Percentiles rank a stretch among this genome's conserved stretches.
phyloP scores from a whole-genome alignment of 1,284 basidiomycete genomes.

The Earliella scabrosa region DNA sequence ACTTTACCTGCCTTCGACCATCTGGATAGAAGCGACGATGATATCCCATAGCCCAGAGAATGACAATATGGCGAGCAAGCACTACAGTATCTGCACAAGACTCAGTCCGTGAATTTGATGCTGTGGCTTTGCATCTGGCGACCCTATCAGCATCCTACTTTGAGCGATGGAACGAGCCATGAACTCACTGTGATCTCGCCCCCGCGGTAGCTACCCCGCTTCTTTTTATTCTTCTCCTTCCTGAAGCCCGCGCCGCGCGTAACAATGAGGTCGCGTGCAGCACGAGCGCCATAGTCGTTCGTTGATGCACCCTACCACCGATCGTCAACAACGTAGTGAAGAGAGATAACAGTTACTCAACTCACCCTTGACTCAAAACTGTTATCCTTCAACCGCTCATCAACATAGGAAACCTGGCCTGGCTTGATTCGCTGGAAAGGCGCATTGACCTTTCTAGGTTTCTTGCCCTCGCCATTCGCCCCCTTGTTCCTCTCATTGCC shows the following conservation, averaged over 20 bases:
- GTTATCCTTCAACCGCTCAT: slow-evolving; percentile 77
- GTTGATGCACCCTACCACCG: slow-evolving; percentile 55
- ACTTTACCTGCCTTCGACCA: no score
- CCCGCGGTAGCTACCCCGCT: slow-evolving; percentile 90
- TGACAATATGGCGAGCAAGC: no score
- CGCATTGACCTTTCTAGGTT: slow-evolving; percentile 49
- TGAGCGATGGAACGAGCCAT: background rate
- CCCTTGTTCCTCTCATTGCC: slow-evolving; percentile 18
- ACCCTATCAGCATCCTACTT: slow-evolving; percentile 11
- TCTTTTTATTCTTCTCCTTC: slow-evolving; percentile 99
- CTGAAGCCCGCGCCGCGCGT: slow-evolving; percentile 95
- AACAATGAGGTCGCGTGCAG: slow-evolving; percentile 87
- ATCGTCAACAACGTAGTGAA: background rate
- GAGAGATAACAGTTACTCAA: slow-evolving; percentile 11
- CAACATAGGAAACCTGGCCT: slow-evolving; percentile 58
- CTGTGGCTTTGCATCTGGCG: slow-evolving; percentile 78
- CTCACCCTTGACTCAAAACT: slow-evolving; percentile 82
- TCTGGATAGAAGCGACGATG: no score
- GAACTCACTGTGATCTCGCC: slow-evolving; percentile 86
- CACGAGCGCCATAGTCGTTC: slow-evolving; percentile 89
- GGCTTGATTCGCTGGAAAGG: slow-evolving; percentile 88
- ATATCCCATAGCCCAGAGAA: no score
- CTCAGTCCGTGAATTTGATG: slow-evolving; percentile 75
- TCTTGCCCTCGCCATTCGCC: slow-evolving; percentile 34
- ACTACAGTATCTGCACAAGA: background rate